Evolutionary conservation across 305 asterid species (phyloP), one percentile per base, ranked within the genome.

Genomic region (Caryopteris hybrid): DNA sequence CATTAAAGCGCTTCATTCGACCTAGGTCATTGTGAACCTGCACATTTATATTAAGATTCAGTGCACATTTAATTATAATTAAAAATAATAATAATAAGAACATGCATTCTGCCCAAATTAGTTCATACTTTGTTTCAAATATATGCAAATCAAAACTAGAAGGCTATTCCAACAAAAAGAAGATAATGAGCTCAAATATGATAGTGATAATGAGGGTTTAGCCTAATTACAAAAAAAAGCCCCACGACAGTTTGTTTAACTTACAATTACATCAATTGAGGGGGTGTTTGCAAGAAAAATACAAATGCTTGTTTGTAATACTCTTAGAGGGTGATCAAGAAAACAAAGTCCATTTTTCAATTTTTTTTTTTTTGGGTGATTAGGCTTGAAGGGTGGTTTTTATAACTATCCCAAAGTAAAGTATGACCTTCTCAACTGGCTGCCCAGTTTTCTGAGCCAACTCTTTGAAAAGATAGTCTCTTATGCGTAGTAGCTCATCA

Each of bases 401-500:
- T 6, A 9, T 36, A 36, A 3, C 8, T 36, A 36, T 36, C 41
- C 12, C 41, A 36, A 8, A 36, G 12, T 36, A 1, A 21, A 45
- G 42, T 16, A 65, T 43, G 78, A 89, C 98, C 98, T 85, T 89
- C 17, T 91, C 97, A 18, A 88, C 51, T 36, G 98, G 90, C 70
- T 95, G 98, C 70, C 95, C 97, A 23, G 97, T 88, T 73, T 91
- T 86, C 84, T 80, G 79, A 61, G 99, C 83, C 88, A 95, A 80
- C 82, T 95, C 99, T 79, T 83, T 85, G 82, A 80, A 95, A 66
- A 95, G 98, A 85, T 95, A 95, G 72, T 95, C 94, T 76, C 92
- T 86, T 72, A 95, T 83, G 66, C 99, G 71, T 34, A 85, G 79
- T 42, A 95, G 94, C 78, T 95, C 98, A 38, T 88, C 92, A 33